Percentiles rank a stretch among this genome's conserved stretches.
Conservation (phyloP, 2,329 filamentous ascomycete genomes). For the Ophiostoma angusticollis region DNA sequence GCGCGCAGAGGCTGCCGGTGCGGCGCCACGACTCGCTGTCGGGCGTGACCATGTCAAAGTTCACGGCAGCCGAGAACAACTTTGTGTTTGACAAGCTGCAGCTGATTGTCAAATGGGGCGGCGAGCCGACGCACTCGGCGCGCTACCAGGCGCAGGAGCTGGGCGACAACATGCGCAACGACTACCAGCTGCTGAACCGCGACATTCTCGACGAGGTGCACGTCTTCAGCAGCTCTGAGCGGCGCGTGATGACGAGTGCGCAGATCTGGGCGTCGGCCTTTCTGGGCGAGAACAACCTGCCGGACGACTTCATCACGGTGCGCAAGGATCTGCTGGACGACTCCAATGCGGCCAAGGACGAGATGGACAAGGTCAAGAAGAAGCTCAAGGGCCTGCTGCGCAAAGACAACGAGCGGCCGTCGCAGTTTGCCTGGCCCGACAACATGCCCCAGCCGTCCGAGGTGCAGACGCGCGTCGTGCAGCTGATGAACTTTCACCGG, state of each 20-base stretch:
- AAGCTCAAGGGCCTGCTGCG: constrained; percentile 88
- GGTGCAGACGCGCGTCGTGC: constrained; percentile 81
- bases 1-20: constrained; percentile 32
- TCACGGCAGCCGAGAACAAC: constrained; percentile 85
- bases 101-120: constrained; percentile 97
- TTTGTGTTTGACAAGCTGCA: constrained; percentile 91
- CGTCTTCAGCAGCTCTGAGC: constrained; percentile 90
- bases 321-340: constrained; percentile 93
- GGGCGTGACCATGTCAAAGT: constrained; percentile 82
- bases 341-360: constrained; percentile 95
- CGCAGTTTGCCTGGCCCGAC: constrained; percentile 95
- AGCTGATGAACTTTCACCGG: constrained; percentile 95
- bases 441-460: constrained; percentile 90
- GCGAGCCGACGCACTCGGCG: constrained; percentile 93
- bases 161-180: constrained; percentile 90
- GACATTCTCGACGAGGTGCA: constrained; percentile 86
- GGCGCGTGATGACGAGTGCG: constrained; percentile 86
- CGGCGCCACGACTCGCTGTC: constrained; percentile 73
- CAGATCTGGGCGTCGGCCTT: constrained; percentile 93
- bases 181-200: constrained; percentile 82
- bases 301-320: constrained; percentile 75
- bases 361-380: constrained; percentile 99
- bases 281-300: constrained; percentile 71
- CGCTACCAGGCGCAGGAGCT: constrained; percentile 93
- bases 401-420: constrained; percentile 83